Conservation (phyloP, 1,284 basidiomycete species). For the Leccinum solheimii region DNA sequence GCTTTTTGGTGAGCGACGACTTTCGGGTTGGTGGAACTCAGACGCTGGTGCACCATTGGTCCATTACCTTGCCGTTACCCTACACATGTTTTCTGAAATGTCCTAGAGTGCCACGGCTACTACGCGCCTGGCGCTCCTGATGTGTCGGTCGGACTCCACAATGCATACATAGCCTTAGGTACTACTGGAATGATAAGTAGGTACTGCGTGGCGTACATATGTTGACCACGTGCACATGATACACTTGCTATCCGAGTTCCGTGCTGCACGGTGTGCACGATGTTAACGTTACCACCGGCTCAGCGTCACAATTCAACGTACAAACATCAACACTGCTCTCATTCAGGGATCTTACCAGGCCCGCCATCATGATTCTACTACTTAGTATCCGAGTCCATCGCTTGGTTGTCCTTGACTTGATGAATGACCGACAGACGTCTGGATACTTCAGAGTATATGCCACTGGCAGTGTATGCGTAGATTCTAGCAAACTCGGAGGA, state of each 20-base stretch:
- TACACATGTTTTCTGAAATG: not conserved
- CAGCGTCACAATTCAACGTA: slow-evolving; percentile 7
- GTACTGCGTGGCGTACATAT: slow-evolving; percentile 6
- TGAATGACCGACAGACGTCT: not conserved
- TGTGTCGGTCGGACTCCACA: not conserved
- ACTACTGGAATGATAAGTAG: not conserved
- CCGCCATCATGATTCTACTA: not conserved
- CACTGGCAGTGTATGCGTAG: too few relatives aligned
- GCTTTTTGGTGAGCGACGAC: not conserved
- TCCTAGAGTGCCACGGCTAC: not conserved
- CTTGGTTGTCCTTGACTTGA: not conserved
- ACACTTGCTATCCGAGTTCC: not conserved
- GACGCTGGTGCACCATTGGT: not conserved
- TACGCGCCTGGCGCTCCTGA: not conserved
- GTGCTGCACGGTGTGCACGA: not conserved
- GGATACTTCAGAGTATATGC: not conserved
- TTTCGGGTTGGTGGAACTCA: not conserved
- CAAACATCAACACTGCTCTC: not conserved
- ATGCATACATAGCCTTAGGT: not conserved
- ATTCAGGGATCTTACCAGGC: not conserved
- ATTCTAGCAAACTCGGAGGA: not conserved
- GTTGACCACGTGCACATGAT: not conserved
- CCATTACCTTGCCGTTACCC: not conserved
- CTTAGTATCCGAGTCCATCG: not conserved
- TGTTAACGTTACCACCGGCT: not conserved